Percentiles rank a stretch among this genome's conserved stretches.
These are phyloP conservation scores for Tinospora cordifolia DNA, from an alignment of 164 flowering plant genomes.

Conservation along the genomic window DNA sequence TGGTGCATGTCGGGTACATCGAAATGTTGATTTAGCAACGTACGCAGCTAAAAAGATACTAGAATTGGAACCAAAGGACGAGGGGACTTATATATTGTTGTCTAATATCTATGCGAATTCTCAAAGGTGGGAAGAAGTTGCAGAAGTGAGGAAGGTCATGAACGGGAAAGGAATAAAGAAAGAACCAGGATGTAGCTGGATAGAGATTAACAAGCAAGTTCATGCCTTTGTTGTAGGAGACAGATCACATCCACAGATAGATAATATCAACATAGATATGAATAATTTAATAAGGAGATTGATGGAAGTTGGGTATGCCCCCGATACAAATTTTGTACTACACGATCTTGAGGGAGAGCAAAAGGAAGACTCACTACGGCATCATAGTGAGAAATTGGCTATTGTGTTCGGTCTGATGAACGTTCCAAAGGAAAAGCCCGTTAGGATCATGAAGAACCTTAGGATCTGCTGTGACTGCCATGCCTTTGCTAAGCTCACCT, in stretches of 20 bases:
- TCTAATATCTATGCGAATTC: not conserved
- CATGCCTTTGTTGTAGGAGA: not conserved
- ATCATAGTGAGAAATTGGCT: not conserved
- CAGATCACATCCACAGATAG: not conserved
- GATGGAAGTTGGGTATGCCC: no score
- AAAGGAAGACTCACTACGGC: not conserved
- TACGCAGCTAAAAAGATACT: conserved; percentile 60
- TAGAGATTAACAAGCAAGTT: not conserved
- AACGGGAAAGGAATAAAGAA: not conserved
- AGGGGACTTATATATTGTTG: conserved; percentile 48
- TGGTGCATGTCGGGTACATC: conserved; percentile 70
- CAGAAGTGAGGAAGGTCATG: not conserved
- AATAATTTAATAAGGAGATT: not conserved
- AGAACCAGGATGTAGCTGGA: conserved; percentile 1
- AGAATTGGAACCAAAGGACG: conserved; percentile 56
- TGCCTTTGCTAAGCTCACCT: not conserved
- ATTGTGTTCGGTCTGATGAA: not conserved
- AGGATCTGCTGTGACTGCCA: not conserved
- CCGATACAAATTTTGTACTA: no score
- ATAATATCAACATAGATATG: not conserved
- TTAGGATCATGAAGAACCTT: not conserved
- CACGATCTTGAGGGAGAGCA: not conserved
- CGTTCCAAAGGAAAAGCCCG: not conserved
- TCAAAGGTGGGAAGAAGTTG: not conserved
- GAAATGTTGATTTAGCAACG: conserved; percentile 48